These are phyloP conservation scores for Chaetoceros muelleri DNA, from an alignment of 108 stramenopile genomes.

Conservation along the genomic window DNA sequence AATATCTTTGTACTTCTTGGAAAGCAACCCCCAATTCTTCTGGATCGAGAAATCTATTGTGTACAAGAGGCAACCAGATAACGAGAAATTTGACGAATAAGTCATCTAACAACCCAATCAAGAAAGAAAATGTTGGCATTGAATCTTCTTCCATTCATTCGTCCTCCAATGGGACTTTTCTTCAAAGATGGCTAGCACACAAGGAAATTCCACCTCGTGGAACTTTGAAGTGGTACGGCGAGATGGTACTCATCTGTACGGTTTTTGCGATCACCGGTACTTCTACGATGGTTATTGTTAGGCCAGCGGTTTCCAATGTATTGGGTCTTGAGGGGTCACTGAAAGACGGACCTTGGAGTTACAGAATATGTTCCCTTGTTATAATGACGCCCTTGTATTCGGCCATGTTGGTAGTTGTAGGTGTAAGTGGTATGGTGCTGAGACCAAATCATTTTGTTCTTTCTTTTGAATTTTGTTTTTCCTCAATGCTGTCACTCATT, in stretches of 20 bases:
- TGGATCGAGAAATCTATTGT: too few relatives aligned
- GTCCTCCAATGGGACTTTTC: too few relatives aligned
- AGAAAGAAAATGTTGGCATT: too few relatives aligned
- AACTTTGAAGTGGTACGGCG: conserved; percentile 61
- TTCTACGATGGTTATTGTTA: conserved; percentile 76
- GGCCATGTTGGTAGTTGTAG: conserved; percentile 52
- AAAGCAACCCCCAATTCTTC: too few relatives aligned
- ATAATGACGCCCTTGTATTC: conserved; percentile 85
- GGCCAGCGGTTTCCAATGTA: conserved; percentile 64
- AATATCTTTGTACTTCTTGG: too few relatives aligned
- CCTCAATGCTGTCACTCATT: not conserved
- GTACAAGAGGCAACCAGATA: too few relatives aligned
- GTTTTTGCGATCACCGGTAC: conserved; percentile 82
- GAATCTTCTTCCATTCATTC: too few relatives aligned
- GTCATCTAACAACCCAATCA: too few relatives aligned
- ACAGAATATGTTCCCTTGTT: conserved; percentile 67
- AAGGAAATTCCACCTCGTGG: conserved; percentile 65
- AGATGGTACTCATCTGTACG: conserved; percentile 70
- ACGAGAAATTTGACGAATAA: too few relatives aligned
- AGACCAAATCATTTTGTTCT: too few relatives aligned
- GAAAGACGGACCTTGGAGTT: conserved; percentile 81
- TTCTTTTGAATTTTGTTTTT: not conserved
- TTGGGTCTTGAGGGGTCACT: conserved; percentile 60
- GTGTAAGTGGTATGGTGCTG: too few relatives aligned
- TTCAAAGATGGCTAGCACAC: conserved; percentile 44